Evolutionary conservation across 2,329 filamentous ascomycete genomes (phyloP), one percentile per base, ranked within the genome.

Genomic region (Kalaharituber pfeilii): DNA sequence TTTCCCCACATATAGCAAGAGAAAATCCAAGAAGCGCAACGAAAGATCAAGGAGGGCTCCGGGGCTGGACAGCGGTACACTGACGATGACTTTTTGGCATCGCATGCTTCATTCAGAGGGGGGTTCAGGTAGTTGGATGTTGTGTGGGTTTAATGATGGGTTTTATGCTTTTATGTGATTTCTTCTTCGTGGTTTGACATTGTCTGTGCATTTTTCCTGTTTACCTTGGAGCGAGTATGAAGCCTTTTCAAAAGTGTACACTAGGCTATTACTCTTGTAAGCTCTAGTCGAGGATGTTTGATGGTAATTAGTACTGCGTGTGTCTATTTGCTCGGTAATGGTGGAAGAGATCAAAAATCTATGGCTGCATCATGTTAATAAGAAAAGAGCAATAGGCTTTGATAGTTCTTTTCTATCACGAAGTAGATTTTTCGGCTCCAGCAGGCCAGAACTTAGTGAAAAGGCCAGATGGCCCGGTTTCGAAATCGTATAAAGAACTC

Each of bases 1-100:
- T 60, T 72, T 69, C 67, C 68, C 70, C 62, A 69, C 70, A 64
- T 69, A 72, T 64, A 66, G 68, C 64, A 50, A n/a, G 58, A 61
- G 53, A 61, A 59, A 22, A 60, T 61, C 28, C 50, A 56, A 20
- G 58, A 61, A 13, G 59, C 57, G 8, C 59, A 60, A 47, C 57
- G 53, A 33, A 60, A 57, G 53, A 49, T 25, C 2, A 56, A 57
- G n/a, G 56, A 60, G 47, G 30, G 25, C 42, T 47, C 52, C 13
- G 49, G 55, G 5, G 45, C 27, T 22, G 54, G 56, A n/a, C 45
- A 52, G 5, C 50, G 58, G 51, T 57, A 52, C 29, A 54, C 54
- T 1, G 57, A 59, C 24, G 59, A 60, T 13, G 58, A 60, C 28
- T 58, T 58, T 52, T 58, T 59, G 44, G 55, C 56, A 7, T 56